Evolutionary conservation across 169 alveolate genomes (phyloP).

Genomic region (Eimeria necatrix): DNA sequence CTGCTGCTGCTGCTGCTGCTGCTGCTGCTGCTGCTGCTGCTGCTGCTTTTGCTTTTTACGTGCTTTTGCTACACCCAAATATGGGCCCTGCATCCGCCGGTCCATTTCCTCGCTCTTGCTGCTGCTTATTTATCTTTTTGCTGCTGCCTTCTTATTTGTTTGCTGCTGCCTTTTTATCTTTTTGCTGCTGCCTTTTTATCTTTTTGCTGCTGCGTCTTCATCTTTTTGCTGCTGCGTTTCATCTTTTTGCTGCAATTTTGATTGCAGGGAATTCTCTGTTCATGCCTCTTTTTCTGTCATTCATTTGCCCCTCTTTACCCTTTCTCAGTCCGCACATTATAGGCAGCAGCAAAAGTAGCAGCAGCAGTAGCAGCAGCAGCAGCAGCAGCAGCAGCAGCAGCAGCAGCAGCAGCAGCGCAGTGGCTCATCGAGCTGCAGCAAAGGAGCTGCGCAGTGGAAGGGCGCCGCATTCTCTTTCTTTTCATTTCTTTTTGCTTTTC

Average conservation of each 20-base stretch:
- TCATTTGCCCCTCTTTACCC: too few species aligned
- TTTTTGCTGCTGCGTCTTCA: background rate
- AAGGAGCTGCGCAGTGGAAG: too few species aligned
- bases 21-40: background rate
- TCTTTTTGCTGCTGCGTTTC: too few species aligned
- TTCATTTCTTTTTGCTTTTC: too few species aligned
- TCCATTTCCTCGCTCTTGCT: background rate
- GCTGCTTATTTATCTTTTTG: background rate
- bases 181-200: background rate
- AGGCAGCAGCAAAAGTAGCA: too few species aligned
- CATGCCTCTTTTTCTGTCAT: too few species aligned
- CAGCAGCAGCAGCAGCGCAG: background rate
- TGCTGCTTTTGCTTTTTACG: background rate
- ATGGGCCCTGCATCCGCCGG: background rate
- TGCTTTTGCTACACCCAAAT: background rate
- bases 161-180: background rate
- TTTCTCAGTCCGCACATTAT: too few species aligned
- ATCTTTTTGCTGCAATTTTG: too few species aligned
- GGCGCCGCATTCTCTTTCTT: too few species aligned
- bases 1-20: background rate
- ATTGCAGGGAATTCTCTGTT: too few species aligned
- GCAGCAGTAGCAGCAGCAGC: conserved; percentile 2
- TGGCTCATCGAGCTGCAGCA: background rate
- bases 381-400: background rate
- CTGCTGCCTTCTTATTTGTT: background rate